A percentile compares a stretch with the other conserved stretches of the same genome.
These are phyloP conservation scores for Fusarium sp. DNA, from an alignment of 2,329 filamentous ascomycete genomes.

Conservation along the genomic window DNA sequence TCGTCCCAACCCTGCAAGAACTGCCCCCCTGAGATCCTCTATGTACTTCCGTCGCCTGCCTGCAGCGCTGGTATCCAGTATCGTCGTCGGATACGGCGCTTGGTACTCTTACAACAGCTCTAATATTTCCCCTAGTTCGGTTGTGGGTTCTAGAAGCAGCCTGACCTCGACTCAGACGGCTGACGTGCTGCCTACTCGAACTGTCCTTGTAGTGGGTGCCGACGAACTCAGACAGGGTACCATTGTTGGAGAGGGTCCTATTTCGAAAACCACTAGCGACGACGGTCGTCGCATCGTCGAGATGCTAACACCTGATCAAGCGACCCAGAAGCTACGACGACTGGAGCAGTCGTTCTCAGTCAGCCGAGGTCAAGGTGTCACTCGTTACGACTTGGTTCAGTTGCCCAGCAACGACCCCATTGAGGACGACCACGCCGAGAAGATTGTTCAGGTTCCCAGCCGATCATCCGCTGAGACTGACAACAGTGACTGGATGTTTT, in stretches of 20 bases:
- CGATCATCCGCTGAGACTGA: conserved; percentile 61
- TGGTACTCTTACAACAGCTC: conserved; percentile 76
- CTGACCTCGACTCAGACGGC: conserved; percentile 57
- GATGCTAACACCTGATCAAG: conserved; percentile 96
- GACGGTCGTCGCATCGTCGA: conserved; percentile 88
- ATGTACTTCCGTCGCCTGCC: conserved; percentile 81
- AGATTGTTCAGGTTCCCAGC: conserved; percentile 90
- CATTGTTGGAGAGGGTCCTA: conserved; percentile 84
- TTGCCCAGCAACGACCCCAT: conserved; percentile 97
- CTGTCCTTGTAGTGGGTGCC: conserved; percentile 87
- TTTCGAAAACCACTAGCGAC: conserved; percentile 89
- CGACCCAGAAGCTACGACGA: conserved; percentile 86
- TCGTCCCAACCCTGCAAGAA: conserved; percentile 44
- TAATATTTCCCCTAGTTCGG: conserved; percentile 50
- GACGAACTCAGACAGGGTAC: conserved; percentile 91
- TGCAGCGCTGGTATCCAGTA: conserved; percentile 74
- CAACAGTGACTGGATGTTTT: conserved; percentile 98
- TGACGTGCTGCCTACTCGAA: conserved; percentile 66
- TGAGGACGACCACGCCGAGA: conserved; percentile 97
- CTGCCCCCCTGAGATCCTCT: conserved; percentile 71
- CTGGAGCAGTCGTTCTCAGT: conserved; percentile 94
- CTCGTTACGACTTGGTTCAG: conserved; percentile 94
- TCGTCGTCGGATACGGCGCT: conserved; percentile 78
- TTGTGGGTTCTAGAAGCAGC: conserved; percentile 54
- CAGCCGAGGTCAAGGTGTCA: conserved; percentile 88